phyloP scores from a whole-genome alignment of 305 asterid genomes.

The Fraxinus angustifolia region DNA sequence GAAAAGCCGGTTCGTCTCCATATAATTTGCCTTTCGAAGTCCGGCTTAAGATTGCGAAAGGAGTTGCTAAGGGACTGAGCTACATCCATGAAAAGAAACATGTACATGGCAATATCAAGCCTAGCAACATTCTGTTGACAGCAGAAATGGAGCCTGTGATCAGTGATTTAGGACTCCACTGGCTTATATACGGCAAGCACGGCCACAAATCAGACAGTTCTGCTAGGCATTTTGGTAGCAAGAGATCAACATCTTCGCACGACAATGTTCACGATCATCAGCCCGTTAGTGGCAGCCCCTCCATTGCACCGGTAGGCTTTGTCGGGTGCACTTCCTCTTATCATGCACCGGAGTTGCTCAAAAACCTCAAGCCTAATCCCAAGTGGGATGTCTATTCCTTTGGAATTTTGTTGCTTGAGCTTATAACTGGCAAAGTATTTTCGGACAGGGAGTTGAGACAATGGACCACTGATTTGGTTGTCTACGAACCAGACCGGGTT shows the following conservation, averaged over 20 bases:
- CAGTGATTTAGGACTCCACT: constrained; percentile 70
- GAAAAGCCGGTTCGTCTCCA: constrained; percentile 68
- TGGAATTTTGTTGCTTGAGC: constrained; percentile 71
- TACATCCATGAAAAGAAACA: constrained; percentile 84
- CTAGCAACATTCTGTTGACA: constrained; percentile 77
- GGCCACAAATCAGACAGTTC: constrained; percentile 39
- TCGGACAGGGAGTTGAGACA: constrained; percentile 63
- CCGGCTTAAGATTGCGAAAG: constrained; percentile 71
- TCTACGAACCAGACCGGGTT: constrained; percentile 43
- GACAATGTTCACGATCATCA: constrained; percentile 35
- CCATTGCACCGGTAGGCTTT: constrained; percentile 34
- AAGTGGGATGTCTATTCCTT: constrained; percentile 96
- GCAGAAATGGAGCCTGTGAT: constrained; percentile 80
- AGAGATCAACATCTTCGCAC: constrained; percentile 30
- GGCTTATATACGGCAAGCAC: constrained; percentile 54
- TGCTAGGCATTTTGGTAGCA: constrained; percentile 67
- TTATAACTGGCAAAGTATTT: constrained; percentile 71
- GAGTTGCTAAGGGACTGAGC: constrained; percentile 72
- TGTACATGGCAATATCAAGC: constrained; percentile 91
- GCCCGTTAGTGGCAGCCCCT: constrained; percentile 36
- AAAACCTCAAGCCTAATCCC: constrained; percentile 58
- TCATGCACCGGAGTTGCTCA: constrained; percentile 81
- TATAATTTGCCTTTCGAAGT: constrained; percentile 51
- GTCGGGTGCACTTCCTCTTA: constrained; percentile 71
- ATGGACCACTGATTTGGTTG: constrained; percentile 38